A percentile compares a stretch with the other conserved stretches of the same genome.
These are phyloP conservation scores for Diaporthe destruens DNA, from an alignment of 2,329 filamentous ascomycete species.

Conservation along the genomic window DNA sequence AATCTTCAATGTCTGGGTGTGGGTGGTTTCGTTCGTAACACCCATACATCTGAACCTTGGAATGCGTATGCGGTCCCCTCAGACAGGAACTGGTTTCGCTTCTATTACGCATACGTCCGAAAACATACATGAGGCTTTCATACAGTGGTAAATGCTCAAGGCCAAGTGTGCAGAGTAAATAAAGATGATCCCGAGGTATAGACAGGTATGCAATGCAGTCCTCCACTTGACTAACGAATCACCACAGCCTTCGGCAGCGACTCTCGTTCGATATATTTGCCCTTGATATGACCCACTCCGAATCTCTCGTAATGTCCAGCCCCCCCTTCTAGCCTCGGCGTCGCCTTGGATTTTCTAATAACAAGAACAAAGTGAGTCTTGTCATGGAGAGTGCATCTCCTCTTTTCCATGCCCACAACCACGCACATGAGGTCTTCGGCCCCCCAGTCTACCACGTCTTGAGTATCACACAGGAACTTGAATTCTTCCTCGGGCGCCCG, in stretches of 20 bases:
- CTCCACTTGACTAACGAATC: background rate
- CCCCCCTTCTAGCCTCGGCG: background rate
- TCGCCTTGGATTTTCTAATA: background rate
- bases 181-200: too few species aligned
- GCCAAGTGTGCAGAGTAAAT: too few species aligned
- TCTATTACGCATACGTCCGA: too few species aligned
- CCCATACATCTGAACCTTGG: too few species aligned
- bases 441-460: background rate
- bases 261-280: constrained; percentile 2
- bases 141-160: too few species aligned
- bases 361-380: background rate
- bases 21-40: too few species aligned
- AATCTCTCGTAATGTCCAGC: constrained; percentile 1
- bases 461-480: background rate
- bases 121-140: too few species aligned
- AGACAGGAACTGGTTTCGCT: too few species aligned
- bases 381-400: background rate
- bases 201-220: background rate
- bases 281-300: constrained; percentile 29
- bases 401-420: background rate
- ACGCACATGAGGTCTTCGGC: background rate
- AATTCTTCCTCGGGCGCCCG: background rate
- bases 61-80: too few species aligned
- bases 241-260: background rate
- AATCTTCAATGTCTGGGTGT: background rate